Evolutionary conservation across 331 rosid species (phyloP), one percentile per base, ranked within the genome.

Genomic region (Dryas integrifolia): DNA sequence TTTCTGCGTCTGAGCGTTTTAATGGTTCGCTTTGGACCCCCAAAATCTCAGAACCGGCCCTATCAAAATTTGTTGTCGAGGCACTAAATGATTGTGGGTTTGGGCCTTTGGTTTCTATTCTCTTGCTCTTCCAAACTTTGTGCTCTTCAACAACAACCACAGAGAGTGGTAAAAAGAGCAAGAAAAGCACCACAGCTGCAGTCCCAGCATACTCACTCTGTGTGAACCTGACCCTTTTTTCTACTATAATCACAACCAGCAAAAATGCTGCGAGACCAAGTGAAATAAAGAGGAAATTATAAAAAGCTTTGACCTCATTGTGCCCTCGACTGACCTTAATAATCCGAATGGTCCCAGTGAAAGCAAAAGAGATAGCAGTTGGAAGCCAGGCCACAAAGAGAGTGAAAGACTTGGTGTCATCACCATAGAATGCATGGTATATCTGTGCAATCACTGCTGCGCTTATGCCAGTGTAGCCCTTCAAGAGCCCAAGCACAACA

Each of bases 231-330:
- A 80, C 58, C 26, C 67, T 70, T 58, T 76, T 82, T 35, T 91
- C 85, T 2, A 87, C 10, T 1, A 57, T 48, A 45, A 89, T 89
- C 61, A 83, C 63, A 14, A 83, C 3, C 82, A 91, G 30, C 47
- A 89, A 85, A 57, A 89, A 89, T 6, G 80, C 87, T 0, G 90
- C 91, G 21, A 89, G 85, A 24, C 82, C 70, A 5, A 87, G 78
- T 7, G 90, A 84, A 40, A 83, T 75, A 57, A 76, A 89, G 48
- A 91, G 82, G 70, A 91, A 88, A 7, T 70, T 89, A 61, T 85
- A 86, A 51, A 91, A 91, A 65, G 77, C 88, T 15, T 56, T 72
- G 46, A 85, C 70, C 71, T 89, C 97, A 38, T 77, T 79, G 2
- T 76, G 69, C 12, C 76, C 82, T 2, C 80, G 79, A 64, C 51